A percentile compares a stretch with the other conserved stretches of the same genome.
Conservation (phyloP, 305 asterid species). For the Solanum hybrid region DNA sequence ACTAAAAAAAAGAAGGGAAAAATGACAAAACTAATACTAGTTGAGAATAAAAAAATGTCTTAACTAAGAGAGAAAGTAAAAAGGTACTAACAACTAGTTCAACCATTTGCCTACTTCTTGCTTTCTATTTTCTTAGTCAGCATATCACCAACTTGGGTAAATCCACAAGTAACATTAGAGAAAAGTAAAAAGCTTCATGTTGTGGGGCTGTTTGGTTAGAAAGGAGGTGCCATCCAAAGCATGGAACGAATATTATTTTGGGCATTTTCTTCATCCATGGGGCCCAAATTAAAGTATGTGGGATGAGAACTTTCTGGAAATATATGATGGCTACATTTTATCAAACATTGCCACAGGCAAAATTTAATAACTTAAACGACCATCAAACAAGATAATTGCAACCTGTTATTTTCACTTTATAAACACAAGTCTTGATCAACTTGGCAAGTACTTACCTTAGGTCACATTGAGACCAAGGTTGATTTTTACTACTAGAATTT, state of each 20-base stretch:
- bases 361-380: not conserved
- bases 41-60: not conserved
- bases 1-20: not conserved
- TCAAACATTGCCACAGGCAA: not conserved
- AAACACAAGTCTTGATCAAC: not conserved
- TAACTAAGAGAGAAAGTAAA: not conserved
- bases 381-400: not conserved
- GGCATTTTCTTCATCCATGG: not conserved
- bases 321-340: not conserved
- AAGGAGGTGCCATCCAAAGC: not conserved
- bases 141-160: not conserved
- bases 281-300: not conserved
- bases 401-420: constrained; percentile 7
- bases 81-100: not conserved
- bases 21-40: not conserved
- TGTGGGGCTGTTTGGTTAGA: not conserved
- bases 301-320: not conserved
- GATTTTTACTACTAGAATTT: not conserved
- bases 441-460: not conserved
- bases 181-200: not conserved
- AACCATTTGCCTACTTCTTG: not conserved
- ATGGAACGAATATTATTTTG: not conserved
- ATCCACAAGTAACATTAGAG: not conserved
- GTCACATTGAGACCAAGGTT: constrained; percentile 1
- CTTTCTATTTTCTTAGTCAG: not conserved